Evolutionary conservation across 2,329 filamentous ascomycete species (phyloP).

Genomic region (Colletotrichum acutatum): DNA sequence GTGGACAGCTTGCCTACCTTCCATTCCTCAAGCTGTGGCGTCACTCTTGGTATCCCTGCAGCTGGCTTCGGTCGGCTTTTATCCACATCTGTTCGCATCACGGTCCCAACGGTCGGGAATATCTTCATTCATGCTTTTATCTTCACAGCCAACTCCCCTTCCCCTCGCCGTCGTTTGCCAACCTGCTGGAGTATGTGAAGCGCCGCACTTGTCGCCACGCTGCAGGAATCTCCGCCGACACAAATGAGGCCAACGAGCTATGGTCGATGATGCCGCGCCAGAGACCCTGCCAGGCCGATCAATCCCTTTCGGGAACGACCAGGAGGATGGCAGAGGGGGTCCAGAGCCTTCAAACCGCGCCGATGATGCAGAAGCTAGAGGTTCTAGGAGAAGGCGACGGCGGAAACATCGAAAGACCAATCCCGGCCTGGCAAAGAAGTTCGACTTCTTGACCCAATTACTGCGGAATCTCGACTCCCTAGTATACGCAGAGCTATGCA

Average conservation of each 20-base stretch:
- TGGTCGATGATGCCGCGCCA: slow-evolving; percentile 63
- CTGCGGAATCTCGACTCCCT: slow-evolving; percentile 71
- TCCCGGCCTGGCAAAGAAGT: slow-evolving; percentile 64
- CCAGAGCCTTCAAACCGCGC: slow-evolving; percentile 13
- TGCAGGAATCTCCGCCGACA: slow-evolving; percentile 22
- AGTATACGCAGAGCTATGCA: slow-evolving; percentile 72
- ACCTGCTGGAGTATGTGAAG: slow-evolving; percentile 27
- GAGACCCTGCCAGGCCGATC: slow-evolving; percentile 49
- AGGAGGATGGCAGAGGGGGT: slow-evolving; percentile 34
- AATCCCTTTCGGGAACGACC: slow-evolving; percentile 37
- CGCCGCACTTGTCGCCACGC: slow-evolving; percentile 5
- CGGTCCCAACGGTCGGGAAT: slow-evolving; percentile 26
- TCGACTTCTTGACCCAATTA: slow-evolving; percentile 69
- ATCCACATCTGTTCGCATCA: slow-evolving; percentile 16
- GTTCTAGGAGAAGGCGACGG: slow-evolving; percentile 45
- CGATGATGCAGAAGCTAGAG: slow-evolving; percentile 35
- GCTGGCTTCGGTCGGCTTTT: slow-evolving; percentile 22
- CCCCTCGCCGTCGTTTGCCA: neutral
- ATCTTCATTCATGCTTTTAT: slow-evolving; percentile 4
- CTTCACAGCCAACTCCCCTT: neutral
- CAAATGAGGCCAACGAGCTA: slow-evolving; percentile 51
- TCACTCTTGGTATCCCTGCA: slow-evolving; percentile 33
- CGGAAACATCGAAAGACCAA: slow-evolving; percentile 51
- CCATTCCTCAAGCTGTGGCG: slow-evolving; percentile 24
- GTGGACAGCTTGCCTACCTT: neutral